Conservation (phyloP, 1,139 yeast species). For the Yamadazyma atmosphaerica region DNA sequence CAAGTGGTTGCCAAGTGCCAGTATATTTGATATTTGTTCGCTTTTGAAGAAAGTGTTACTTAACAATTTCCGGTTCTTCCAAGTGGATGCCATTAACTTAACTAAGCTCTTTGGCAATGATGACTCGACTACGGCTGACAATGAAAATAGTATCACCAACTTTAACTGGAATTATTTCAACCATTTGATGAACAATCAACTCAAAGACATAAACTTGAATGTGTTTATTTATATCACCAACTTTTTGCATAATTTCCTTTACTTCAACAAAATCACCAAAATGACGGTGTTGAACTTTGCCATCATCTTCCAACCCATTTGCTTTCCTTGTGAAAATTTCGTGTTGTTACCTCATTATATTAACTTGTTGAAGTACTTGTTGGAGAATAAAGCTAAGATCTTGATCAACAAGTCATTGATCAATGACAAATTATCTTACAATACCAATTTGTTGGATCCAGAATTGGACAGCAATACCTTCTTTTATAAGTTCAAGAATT, state of each 20-base stretch:
- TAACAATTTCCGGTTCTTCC: conserved; percentile 8
- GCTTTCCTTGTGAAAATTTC: conserved; percentile 16
- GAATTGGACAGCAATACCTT: conserved; percentile 3
- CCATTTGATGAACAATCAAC: conserved; percentile 12
- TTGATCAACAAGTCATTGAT: conserved; percentile 6
- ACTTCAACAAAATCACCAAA: conserved; percentile 13
- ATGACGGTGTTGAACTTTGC: conserved; percentile 19
- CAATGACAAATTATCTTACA: conserved; percentile 6
- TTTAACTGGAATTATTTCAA: conserved; percentile 15
- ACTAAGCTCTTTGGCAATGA: conserved; percentile 4
- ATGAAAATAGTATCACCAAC: neutral
- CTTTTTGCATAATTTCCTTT: conserved; percentile 10
- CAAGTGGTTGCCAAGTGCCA: conserved; percentile 16
- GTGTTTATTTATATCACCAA: conserved; percentile 16
- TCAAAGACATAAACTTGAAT: conserved; percentile 9
- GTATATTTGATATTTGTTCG: conserved; percentile 22
- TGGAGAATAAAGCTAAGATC: conserved; percentile 7
- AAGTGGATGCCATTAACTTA: conserved; percentile 5
- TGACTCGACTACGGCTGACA: conserved; percentile 1
- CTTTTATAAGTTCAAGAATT: conserved; percentile 15
- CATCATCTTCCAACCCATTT: conserved; percentile 20
- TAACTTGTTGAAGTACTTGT: conserved; percentile 13
- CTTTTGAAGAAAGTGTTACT: conserved; percentile 19
- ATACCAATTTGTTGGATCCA: neutral
- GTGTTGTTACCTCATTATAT: conserved; percentile 15